Evolutionary conservation across 768 basidiomycete genomes (phyloP).

Genomic region (Amanita pallidorosea): DNA sequence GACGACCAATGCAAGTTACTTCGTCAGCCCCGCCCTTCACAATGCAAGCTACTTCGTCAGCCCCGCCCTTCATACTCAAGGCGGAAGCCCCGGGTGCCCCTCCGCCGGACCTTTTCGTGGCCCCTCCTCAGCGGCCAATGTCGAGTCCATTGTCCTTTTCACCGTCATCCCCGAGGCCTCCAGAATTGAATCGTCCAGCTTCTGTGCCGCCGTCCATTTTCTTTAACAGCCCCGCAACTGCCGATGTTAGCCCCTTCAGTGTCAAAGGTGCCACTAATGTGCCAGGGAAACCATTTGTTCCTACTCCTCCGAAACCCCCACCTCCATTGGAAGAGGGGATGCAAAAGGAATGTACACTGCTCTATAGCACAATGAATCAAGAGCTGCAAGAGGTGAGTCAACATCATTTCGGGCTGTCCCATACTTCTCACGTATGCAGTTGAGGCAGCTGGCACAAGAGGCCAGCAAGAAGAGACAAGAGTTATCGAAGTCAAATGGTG

Average conservation of each 20-base stretch:
- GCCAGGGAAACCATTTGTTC: conserved; percentile 7
- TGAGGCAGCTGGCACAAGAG: conserved; percentile 28
- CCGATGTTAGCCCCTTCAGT: background rate
- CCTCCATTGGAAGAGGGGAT: conserved; percentile 44
- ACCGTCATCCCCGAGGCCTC: background rate
- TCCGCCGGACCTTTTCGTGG: background rate
- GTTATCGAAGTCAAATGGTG: conserved; percentile 25
- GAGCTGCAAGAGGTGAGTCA: conserved; percentile 53
- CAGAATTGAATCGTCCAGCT: conserved; percentile 1
- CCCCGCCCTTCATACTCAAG: background rate
- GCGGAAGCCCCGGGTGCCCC: background rate
- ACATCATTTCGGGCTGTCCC: background rate
- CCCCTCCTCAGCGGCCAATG: background rate
- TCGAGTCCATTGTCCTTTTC: background rate
- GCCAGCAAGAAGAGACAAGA: conserved; percentile 24
- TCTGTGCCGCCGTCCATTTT: conserved; percentile 8
- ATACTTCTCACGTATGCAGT: conserved; percentile 20
- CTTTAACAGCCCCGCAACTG: background rate
- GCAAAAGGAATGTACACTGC: conserved; percentile 49
- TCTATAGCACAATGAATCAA: conserved; percentile 33
- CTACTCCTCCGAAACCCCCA: conserved; percentile 7
- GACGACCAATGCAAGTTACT: background rate
- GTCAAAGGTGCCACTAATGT: background rate
- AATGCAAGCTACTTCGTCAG: background rate
- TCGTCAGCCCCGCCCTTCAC: background rate